Evolutionary conservation across 768 basidiomycete genomes (phyloP).

Genomic region (Goffeauzyma gilvescens): DNA sequence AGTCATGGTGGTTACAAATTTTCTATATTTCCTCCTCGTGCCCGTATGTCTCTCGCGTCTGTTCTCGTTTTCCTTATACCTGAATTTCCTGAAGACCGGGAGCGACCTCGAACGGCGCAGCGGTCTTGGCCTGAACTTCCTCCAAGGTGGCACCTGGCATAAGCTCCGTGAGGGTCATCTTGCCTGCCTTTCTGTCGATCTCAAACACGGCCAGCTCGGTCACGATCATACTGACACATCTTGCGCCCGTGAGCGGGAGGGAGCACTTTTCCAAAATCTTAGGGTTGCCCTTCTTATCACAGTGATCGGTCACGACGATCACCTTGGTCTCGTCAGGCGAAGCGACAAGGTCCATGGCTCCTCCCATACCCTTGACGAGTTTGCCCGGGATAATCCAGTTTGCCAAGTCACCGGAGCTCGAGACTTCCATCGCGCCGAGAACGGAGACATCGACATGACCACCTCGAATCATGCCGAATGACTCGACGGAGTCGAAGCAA

Average conservation of each 20-base stretch:
- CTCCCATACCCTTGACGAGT: conserved; percentile 44
- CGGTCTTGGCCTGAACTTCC: conserved; percentile 74
- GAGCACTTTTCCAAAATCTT: conserved; percentile 67
- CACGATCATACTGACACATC: conserved; percentile 72
- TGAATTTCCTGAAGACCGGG: conserved; percentile 5
- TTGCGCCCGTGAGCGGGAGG: conserved; percentile 71
- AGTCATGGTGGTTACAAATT: too few relatives aligned
- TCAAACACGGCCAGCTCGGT: conserved; percentile 72
- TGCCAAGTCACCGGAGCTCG: conserved; percentile 68
- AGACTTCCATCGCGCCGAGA: conserved; percentile 85
- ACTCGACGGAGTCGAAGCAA: conserved; percentile 76
- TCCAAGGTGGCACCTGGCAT: conserved; percentile 64
- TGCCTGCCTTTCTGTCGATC: conserved; percentile 54
- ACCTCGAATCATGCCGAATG: conserved; percentile 90
- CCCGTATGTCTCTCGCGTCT: too few relatives aligned
- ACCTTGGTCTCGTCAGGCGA: conserved; percentile 83
- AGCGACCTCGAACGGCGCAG: conserved; percentile 45
- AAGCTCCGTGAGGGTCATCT: conserved; percentile 55
- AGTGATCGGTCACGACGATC: conserved; percentile 74
- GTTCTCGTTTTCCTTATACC: too few relatives aligned
- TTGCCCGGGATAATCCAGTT: conserved; percentile 97
- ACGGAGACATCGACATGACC: conserved; percentile 83
- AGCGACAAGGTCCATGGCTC: conserved; percentile 87
- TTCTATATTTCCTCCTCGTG: too few relatives aligned
- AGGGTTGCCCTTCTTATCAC: conserved; percentile 66